These are phyloP conservation scores for Plasmodium relictum DNA, from an alignment of 169 alveolate genomes.

Conservation along the genomic window DNA sequence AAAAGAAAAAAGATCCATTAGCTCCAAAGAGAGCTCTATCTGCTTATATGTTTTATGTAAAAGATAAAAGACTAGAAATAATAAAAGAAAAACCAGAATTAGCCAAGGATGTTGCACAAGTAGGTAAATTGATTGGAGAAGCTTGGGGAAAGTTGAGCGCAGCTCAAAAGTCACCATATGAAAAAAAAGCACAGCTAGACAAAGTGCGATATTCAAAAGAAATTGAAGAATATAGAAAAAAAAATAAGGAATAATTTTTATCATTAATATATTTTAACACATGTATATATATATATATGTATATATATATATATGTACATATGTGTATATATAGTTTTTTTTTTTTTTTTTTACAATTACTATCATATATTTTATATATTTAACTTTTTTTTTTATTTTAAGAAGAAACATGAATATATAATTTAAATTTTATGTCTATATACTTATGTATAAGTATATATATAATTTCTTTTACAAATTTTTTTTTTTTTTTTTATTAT, in stretches of 20 bases:
- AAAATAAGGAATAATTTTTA: constrained; percentile 39
- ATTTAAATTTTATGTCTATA: background rate
- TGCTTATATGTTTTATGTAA: constrained; percentile 92
- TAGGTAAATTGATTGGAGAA: constrained; percentile 92
- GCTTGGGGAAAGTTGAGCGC: constrained; percentile 92
- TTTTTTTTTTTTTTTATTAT: constrained; percentile 8
- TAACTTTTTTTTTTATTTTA: no score
- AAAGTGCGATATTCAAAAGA: constrained; percentile 90
- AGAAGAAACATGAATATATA: no score
- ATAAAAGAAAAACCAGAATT: constrained; percentile 88
- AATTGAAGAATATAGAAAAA: constrained; percentile 84
- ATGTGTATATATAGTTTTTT: background rate
- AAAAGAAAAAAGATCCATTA: constrained; percentile 90
- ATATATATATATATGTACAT: background rate
- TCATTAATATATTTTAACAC: background rate
- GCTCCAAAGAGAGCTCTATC: constrained; percentile 93
- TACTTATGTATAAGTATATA: constrained; percentile 1
- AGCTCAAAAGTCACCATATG: constrained; percentile 91
- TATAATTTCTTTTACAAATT: background rate
- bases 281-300: constrained; percentile 8
- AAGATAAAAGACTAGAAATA: constrained; percentile 89
- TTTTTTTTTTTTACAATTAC: constrained; percentile 7
- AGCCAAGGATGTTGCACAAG: constrained; percentile 91
- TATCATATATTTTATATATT: background rate
- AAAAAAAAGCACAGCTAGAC: constrained; percentile 91